Conservation (phyloP, 2,329 filamentous ascomycete genomes). For the Paracoccidioides lutzii region DNA sequence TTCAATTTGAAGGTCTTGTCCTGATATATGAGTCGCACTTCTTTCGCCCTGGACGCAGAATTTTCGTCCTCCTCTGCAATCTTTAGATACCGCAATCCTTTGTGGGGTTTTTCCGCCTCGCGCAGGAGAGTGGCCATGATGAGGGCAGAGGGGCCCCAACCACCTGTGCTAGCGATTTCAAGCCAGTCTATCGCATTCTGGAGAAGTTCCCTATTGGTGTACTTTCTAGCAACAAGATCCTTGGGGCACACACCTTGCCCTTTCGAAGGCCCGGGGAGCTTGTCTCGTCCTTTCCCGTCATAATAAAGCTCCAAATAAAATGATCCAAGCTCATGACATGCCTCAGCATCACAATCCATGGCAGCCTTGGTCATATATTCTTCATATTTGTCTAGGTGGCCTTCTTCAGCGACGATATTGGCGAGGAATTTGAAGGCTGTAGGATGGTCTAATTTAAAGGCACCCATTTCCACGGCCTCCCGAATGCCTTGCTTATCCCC, state of each 20-base stretch:
- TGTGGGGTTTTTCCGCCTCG: conserved; percentile 13
- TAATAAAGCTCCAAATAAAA: conserved; percentile 22
- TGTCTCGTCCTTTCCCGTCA: background rate
- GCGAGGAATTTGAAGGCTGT: conserved; percentile 16
- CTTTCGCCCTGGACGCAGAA: conserved; percentile 39
- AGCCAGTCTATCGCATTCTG: conserved; percentile 25
- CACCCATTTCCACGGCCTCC: conserved; percentile 17
- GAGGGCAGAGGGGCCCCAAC: conserved; percentile 14
- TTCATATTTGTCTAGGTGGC: conserved; percentile 19
- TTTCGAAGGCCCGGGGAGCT: background rate
- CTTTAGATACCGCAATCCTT: conserved; percentile 12
- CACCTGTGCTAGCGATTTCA: conserved; percentile 15
- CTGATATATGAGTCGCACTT: conserved; percentile 52
- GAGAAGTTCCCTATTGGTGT: conserved; percentile 8
- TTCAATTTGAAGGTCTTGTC: conserved; percentile 10
- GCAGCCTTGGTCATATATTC: conserved; percentile 25
- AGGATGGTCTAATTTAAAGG: conserved; percentile 21
- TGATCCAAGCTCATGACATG: conserved; percentile 24
- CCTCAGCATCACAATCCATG: conserved; percentile 15
- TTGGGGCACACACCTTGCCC: background rate
- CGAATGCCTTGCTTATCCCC: conserved; percentile 10
- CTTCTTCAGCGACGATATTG: conserved; percentile 13
- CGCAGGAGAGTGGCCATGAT: conserved; percentile 20
- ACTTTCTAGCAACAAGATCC: background rate
- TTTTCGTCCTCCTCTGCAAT: conserved; percentile 7